Evolutionary conservation across 2,329 filamentous ascomycete genomes (phyloP), one percentile per base, ranked within the genome.

Genomic region (Peltaster fructicola): DNA sequence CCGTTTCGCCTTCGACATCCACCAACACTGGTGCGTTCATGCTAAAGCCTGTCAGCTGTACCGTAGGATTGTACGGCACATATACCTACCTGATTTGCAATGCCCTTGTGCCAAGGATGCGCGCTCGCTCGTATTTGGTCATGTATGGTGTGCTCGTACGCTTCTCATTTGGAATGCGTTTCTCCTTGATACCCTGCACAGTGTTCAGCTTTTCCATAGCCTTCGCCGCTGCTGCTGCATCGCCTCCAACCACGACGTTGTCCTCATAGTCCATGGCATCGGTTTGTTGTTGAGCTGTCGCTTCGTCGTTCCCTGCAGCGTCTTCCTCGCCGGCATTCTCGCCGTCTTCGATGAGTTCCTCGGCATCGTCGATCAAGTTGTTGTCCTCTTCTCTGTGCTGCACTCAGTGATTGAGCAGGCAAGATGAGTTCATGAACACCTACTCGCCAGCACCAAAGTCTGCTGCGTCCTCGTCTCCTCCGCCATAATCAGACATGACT

Each of bases 11-110:
- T 54, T 95, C 88, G 16, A 93, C 68, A 48, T 98, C 88, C 25
- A 98, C 88, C 22, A 98, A 65, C 15, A 95, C 84, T 3, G 88
- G 88, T 30, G 88, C 88, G 52, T 95, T 95, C 74, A 93, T 91
- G 59, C 29, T 25, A 7, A 29, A 20, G 9, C 3, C 8, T 14
- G 24, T 29, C 30, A 53, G 45, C 32, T 32, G 26, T 6, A 24
- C n/a, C n/a, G n/a, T n/a, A n/a, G n/a, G n/a, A n/a, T n/a, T n/a
- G n/a, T n/a, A n/a, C n/a, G n/a, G n/a, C n/a, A n/a, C n/a, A n/a
- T n/a, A n/a, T n/a, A 40, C 69, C 27, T 54, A 90, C 81, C 81
- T 93, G 48, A 98, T 95, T 56, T 98, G 88, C 48, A 95, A 55
- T 19, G 88, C 88, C 38, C 88, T 67, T 19, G 88, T 95, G 23